These are phyloP conservation scores for Lactarius trivialis DNA, from an alignment of 768 basidiomycete species.

Conservation along the genomic window DNA sequence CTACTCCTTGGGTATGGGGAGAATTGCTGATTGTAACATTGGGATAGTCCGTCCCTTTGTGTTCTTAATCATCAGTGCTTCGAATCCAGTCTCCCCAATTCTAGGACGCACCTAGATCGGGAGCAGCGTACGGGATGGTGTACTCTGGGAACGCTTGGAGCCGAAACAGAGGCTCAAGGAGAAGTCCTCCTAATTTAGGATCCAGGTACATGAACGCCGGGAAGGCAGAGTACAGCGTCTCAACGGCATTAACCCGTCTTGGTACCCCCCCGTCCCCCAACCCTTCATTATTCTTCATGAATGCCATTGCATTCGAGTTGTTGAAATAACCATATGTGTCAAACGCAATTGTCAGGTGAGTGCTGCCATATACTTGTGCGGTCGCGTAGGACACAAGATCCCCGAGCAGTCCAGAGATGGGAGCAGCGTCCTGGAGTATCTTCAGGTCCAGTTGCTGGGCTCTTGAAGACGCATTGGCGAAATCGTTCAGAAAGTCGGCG, in stretches of 20 bases:
- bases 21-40: background rate
- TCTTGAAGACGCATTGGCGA: slow-evolving; percentile 36
- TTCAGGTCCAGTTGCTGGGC: slow-evolving; percentile 43
- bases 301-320: slow-evolving; percentile 43
- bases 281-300: slow-evolving; percentile 43
- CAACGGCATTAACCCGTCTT: slow-evolving; percentile 40
- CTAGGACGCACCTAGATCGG: slow-evolving; percentile 25
- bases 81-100: too few relatives aligned
- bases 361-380: slow-evolving; percentile 48
- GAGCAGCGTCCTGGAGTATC: slow-evolving; percentile 41
- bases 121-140: slow-evolving; percentile 15
- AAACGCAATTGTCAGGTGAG: slow-evolving; percentile 50
- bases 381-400: slow-evolving; percentile 45
- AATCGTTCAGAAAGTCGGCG: slow-evolving; percentile 41
- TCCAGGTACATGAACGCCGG: slow-evolving; percentile 50
- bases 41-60: slow-evolving; percentile 1
- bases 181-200: slow-evolving; percentile 36
- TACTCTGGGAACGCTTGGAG: slow-evolving; percentile 18
- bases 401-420: slow-evolving; percentile 46
- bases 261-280: background rate
- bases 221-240: slow-evolving; percentile 47
- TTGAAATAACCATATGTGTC: slow-evolving; percentile 43
- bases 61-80: background rate
- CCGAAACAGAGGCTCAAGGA: slow-evolving; percentile 25
- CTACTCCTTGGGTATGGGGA: background rate